Evolutionary conservation across 495 filamentous ascomycete genomes (phyloP), one percentile per base, ranked within the genome.

Genomic region (Talaromyces nanjingensis): DNA sequence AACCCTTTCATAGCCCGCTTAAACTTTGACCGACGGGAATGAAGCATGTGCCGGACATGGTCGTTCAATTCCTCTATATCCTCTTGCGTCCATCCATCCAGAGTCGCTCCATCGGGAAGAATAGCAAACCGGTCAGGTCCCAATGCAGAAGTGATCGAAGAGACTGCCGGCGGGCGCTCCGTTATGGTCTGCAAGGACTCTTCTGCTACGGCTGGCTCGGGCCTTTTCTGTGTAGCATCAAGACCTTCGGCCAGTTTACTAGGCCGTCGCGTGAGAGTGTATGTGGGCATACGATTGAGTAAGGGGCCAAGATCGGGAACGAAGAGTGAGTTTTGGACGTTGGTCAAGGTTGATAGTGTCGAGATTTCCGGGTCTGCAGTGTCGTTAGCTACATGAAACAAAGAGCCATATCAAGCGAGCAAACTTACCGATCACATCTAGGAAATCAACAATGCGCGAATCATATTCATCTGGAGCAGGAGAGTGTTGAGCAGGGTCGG

Each of bases 301-400:
- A 82, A 84, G 56, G 74, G 75, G 8, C 87, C 87, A 33, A 91
- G 74, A n/a, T 89, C 85, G 0, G 88, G 88, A 33, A 91, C 74
- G 71, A 92, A 91, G 6, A 92, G 81, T 0, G 88, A 91, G 68
- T 92, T 92, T 62, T 91, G 88, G 8, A 92, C 87, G 70, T 92
- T 92, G 59, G 87, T 92, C 4, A 92, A 80, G 58, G 87, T 91
- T 0, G 87, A 88, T 0, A 92, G 75, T 4, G 87, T 87, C 6
- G 87, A 84, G 1, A 92, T 86, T 75, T 92, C 87, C 8, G 89
- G 89, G 64, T 92, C 89, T 91, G 27, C 8, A 29, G 6, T 20
- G 18, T 8, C 18, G n/a, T 53, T 54, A 49, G 14, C 52, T 54
- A 33, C 25, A 5, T 34, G 20, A 14, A 16, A 5, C 3, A 54